Evolutionary conservation across 2,329 filamentous ascomycete genomes (phyloP).

Genomic region (Ampelomyces quisqualis): DNA sequence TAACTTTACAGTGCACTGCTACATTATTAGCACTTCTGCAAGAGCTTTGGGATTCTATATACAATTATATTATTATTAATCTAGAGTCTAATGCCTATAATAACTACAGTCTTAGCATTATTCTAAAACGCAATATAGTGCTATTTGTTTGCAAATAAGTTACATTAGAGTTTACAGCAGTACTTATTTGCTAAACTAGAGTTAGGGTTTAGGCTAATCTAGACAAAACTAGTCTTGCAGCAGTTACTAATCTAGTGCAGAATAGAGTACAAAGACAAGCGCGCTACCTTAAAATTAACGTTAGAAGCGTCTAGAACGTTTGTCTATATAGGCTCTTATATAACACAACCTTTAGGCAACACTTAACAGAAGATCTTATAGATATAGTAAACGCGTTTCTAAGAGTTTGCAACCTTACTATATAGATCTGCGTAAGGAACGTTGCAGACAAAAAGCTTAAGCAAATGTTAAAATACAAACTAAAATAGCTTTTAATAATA

Average conservation of each 20-base stretch:
- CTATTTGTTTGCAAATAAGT: neutral
- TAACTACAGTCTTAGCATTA: neutral
- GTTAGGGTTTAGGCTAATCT: slow-evolving; percentile 1
- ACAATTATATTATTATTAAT: slow-evolving; percentile 1
- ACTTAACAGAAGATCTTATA: neutral
- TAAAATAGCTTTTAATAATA: neutral
- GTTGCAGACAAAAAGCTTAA: neutral
- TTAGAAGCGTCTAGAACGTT: neutral
- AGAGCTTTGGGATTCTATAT: neutral
- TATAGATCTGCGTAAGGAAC: neutral
- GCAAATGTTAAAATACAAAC: neutral
- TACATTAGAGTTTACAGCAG: neutral
- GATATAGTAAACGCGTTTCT: neutral
- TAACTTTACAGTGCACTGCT: neutral
- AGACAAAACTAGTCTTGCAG: neutral
- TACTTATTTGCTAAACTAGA: neutral
- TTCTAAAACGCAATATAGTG: neutral
- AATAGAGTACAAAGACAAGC: neutral
- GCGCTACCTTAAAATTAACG: neutral
- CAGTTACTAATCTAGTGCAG: neutral
- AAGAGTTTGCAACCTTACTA: neutral
- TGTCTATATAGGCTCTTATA: neutral
- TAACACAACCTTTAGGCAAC: neutral
- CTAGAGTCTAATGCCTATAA: slow-evolving; percentile 1
- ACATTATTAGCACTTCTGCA: neutral